Conservation (phyloP, 352 stramenopile species). For the Phytophthora litchii region DNA sequence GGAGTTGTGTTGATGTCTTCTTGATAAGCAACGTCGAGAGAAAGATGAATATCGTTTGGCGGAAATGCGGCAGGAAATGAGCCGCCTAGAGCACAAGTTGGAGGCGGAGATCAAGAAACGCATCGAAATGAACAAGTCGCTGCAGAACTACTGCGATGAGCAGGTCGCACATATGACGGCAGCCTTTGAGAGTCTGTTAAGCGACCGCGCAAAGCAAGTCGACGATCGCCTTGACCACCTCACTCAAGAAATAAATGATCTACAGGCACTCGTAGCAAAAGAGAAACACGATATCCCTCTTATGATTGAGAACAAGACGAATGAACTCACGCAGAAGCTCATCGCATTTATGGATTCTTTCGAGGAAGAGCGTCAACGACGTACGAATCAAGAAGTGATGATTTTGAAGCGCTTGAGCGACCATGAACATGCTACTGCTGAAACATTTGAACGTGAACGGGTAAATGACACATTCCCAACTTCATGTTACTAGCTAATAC, state of each 20-base stretch:
- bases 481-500: background rate
- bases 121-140: constrained; percentile 94
- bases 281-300: constrained; percentile 89
- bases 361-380: constrained; percentile 82
- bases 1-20: constrained; percentile 1
- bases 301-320: constrained; percentile 90
- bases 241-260: constrained; percentile 77
- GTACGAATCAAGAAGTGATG: constrained; percentile 84
- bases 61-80: constrained; percentile 93
- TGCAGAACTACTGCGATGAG: constrained; percentile 91
- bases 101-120: constrained; percentile 93
- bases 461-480: constrained; percentile 20
- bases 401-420: constrained; percentile 93
- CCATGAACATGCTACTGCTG: constrained; percentile 78
- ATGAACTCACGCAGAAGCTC: constrained; percentile 90
- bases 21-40: constrained; percentile 83
- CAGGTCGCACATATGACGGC: constrained; percentile 87
- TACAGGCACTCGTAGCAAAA: constrained; percentile 85
- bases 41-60: constrained; percentile 93
- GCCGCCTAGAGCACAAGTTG: constrained; percentile 89
- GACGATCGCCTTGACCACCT: constrained; percentile 70
- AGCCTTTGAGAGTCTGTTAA: constrained; percentile 80
- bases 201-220: constrained; percentile 79
- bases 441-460: constrained; percentile 73
- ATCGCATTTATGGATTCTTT: constrained; percentile 90